A percentile compares a stretch with the other conserved stretches of the same genome.
Conservation (phyloP, 768 basidiomycete species). For the Boletus pseudopeckii region DNA sequence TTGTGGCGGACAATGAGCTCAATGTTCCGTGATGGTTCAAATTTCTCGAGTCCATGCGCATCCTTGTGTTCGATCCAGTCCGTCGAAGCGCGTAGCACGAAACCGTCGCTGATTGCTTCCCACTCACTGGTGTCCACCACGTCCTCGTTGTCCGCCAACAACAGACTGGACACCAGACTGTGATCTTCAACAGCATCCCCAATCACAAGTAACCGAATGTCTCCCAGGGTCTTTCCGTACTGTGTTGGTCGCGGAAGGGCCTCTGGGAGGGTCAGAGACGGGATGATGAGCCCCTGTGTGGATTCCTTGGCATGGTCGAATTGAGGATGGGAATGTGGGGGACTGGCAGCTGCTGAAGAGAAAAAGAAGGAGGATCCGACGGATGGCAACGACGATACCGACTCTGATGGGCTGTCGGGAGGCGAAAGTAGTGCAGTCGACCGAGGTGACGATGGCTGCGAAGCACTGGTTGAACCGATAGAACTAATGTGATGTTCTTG, state of each 20-base stretch:
- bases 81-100: slow-evolving; percentile 57
- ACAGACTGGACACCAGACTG: slow-evolving; percentile 41
- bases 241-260: slow-evolving; percentile 61
- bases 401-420: slow-evolving; percentile 60
- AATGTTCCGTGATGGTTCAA: slow-evolving; percentile 62
- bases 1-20: slow-evolving; percentile 54
- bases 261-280: slow-evolving; percentile 60
- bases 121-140: slow-evolving; percentile 59
- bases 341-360: slow-evolving; percentile 68
- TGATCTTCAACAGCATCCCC: slow-evolving; percentile 37
- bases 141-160: slow-evolving; percentile 66
- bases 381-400: slow-evolving; percentile 68
- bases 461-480: slow-evolving; percentile 17
- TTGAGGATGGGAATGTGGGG: slow-evolving; percentile 48
- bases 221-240: slow-evolving; percentile 67
- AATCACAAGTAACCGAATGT: slow-evolving; percentile 54
- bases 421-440: slow-evolving; percentile 53
- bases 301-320: slow-evolving; percentile 38
- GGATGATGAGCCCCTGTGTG: slow-evolving; percentile 62
- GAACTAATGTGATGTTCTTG: slow-evolving; percentile 15
- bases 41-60: slow-evolving; percentile 61
- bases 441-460: slow-evolving; percentile 46
- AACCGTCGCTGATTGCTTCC: slow-evolving; percentile 47
- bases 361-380: slow-evolving; percentile 76
- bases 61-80: slow-evolving; percentile 70